Evolutionary conservation across 495 filamentous ascomycete genomes (phyloP).

Genomic region (Xylaria flabelliformis): DNA sequence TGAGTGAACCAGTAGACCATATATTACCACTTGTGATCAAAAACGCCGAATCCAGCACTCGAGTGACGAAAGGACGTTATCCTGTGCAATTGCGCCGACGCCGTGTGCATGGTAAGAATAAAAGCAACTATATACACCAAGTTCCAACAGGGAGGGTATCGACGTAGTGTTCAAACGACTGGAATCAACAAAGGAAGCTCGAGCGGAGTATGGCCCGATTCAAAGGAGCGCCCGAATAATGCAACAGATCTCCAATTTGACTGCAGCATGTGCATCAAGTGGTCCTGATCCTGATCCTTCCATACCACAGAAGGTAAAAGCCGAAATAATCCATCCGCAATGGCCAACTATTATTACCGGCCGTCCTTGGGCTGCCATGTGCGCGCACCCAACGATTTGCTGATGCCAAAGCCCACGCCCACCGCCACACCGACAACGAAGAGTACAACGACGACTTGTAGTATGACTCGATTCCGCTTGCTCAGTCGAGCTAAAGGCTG

Average conservation of each 20-base stretch:
- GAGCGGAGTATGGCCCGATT: not conserved
- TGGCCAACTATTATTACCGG: conserved; percentile 11
- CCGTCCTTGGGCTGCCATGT: conserved; percentile 47
- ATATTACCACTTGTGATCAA: not conserved
- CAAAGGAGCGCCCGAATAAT: not conserved
- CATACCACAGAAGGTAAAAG: not conserved
- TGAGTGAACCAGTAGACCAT: not conserved
- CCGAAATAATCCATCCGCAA: not conserved
- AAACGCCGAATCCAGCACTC: conserved; percentile 2
- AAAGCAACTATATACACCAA: conserved; percentile 22
- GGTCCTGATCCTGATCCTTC: not conserved
- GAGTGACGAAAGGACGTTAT: not conserved
- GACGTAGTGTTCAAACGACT: conserved; percentile 6
- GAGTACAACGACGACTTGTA: conserved; percentile 50
- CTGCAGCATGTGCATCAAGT: not conserved
- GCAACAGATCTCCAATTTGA: not conserved
- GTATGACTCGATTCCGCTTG: conserved; percentile 55
- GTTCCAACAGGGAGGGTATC: conserved; percentile 22
- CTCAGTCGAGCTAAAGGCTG: conserved; percentile 51
- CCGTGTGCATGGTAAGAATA: conserved; percentile 3
- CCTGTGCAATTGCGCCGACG: not conserved
- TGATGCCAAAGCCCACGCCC: conserved; percentile 56
- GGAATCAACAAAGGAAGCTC: not conserved
- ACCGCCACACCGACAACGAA: conserved; percentile 55
- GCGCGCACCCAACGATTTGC: conserved; percentile 55